A percentile compares a stretch with the other conserved stretches of the same genome.
Conservation (phyloP, 169 alveolate genomes). For the Plasmodium sp. region DNA sequence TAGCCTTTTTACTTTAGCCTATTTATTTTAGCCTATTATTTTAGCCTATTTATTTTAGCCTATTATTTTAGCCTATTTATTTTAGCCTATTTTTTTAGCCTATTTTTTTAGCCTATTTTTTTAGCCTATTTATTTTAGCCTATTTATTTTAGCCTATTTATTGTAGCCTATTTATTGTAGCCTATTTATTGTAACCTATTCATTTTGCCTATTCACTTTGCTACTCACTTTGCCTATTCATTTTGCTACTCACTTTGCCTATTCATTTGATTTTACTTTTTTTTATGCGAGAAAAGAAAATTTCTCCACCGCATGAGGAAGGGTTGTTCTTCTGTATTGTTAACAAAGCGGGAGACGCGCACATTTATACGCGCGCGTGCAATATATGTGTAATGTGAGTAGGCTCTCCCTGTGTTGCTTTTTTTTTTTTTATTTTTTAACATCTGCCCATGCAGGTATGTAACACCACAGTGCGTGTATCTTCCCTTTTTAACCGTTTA, state of each 20-base stretch:
- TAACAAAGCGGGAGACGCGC: not conserved
- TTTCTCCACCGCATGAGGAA: not conserved
- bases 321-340: not conserved
- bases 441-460: not conserved
- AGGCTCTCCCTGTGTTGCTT: not conserved
- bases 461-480: not conserved
- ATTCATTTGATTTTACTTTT: not conserved
- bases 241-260: not conserved
- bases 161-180: not conserved
- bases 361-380: not conserved
- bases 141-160: not conserved
- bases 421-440: not conserved
- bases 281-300: not conserved
- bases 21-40: not conserved
- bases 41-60: not conserved
- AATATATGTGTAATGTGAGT: not conserved
- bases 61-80: too few relatives aligned
- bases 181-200: too few relatives aligned
- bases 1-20: not conserved
- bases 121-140: not conserved
- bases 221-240: not conserved
- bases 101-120: not conserved
- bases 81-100: too few relatives aligned
- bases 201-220: not conserved
- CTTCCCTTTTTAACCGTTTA: not conserved